phyloP scores from a whole-genome alignment of 2,329 filamentous ascomycete genomes.

The Epichloe glyceriae region DNA sequence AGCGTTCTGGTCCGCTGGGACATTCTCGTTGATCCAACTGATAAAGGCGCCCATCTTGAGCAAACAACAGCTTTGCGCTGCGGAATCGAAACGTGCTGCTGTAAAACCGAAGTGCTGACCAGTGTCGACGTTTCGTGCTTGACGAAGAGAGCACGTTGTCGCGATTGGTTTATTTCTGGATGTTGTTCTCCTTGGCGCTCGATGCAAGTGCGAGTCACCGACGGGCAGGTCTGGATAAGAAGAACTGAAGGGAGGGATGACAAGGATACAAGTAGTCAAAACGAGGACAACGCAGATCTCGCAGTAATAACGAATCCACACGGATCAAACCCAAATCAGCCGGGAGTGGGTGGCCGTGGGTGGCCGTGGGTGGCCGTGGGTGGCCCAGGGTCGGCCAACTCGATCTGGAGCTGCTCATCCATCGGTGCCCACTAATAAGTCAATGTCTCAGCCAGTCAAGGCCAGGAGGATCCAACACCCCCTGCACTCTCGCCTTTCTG shows the following conservation, averaged over 20 bases:
- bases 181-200: neutral
- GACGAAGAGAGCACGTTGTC: neutral
- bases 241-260: neutral
- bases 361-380: no score
- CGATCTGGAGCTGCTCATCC: no score
- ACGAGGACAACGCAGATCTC: neutral
- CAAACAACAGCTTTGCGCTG: slow-evolving; percentile 7
- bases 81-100: neutral
- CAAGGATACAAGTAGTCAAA: neutral
- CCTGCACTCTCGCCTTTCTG: neutral
- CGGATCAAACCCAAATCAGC: neutral
- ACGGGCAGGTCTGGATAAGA: neutral
- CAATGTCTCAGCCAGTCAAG: slow-evolving; percentile 16
- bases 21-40: slow-evolving; percentile 24
- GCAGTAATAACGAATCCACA: neutral
- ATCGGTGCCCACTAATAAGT: slow-evolving; percentile 12
- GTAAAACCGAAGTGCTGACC: neutral
- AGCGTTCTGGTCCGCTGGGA: slow-evolving; percentile 13
- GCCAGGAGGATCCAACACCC: neutral
- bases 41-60: slow-evolving; percentile 25
- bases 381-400: no score
- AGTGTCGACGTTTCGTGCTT: neutral
- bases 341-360: neutral
- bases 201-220: neutral
- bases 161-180: no score